Evolutionary conservation across 768 basidiomycete species (phyloP).

Genomic region (Lactarius sp.): DNA sequence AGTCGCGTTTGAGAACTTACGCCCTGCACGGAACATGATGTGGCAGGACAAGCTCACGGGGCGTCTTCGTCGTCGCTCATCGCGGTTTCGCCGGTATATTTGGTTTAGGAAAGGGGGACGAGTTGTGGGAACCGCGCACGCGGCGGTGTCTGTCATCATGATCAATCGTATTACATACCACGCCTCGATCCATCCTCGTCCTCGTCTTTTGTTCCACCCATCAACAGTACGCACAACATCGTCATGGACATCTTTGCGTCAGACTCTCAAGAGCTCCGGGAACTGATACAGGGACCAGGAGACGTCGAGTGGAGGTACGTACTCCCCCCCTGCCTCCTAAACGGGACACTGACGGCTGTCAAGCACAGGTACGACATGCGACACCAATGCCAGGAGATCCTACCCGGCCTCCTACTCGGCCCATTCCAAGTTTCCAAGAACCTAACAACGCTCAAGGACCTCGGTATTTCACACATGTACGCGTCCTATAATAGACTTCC

Average conservation of each 20-base stretch:
- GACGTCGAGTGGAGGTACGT: constrained; percentile 82
- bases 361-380: constrained; percentile 83
- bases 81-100: not conserved
- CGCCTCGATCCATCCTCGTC: not conserved
- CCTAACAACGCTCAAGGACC: constrained; percentile 55
- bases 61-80: constrained; percentile 21
- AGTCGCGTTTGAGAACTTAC: not conserved
- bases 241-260: constrained; percentile 9
- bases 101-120: not conserved
- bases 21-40: not conserved
- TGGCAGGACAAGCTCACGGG: constrained; percentile 7
- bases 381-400: constrained; percentile 89
- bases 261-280: constrained; percentile 37
- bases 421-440: constrained; percentile 88
- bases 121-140: constrained; percentile 3
- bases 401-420: constrained; percentile 75
- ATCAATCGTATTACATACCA: not conserved
- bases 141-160: not conserved
- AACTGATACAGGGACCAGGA: constrained; percentile 70
- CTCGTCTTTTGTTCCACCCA: not conserved
- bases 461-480: constrained; percentile 83
- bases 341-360: constrained; percentile 2
- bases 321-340: constrained; percentile 1
- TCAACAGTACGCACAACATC: not conserved
- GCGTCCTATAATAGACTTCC: constrained; percentile 16